Base-by-base conservation (phyloP, 1,284 basidiomycete genomes). In the Ceratobasidium sp. region DNA sequence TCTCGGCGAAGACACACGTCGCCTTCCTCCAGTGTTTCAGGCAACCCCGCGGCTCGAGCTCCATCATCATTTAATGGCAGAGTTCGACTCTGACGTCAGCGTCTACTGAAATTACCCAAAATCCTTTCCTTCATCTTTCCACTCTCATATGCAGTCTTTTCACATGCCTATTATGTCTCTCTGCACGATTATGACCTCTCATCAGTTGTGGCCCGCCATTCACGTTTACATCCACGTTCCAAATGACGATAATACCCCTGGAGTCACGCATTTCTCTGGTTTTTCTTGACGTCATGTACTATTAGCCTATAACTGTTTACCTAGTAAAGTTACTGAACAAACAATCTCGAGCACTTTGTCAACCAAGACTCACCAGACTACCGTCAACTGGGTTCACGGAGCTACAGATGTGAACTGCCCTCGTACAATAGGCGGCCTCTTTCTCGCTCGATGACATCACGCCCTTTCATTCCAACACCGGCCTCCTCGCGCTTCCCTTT, bases 381-480 rank as follows among this genome's bases (percentile, higher is more conserved):
- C 13, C 7, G 45, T 20, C 10, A 54, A 31, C 31, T 45, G 5
- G 43, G 22, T 5, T 25, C 25, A 20, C 40, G 29, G 17, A 12
- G 42, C 69, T 60, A 70, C 77, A 72, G 82, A 74, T 81, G 82
- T 54, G 84, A 83, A 78, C 86, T 82, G 72, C 89, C 81, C 74
- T 83, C 84, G 22, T 88, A 77, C 73, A 92, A 78, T 76, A 82
- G 87, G 77, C 90, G 83, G 27, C 90, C 90, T 71, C 90, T 82
- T 72, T 88, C 89, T 68, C 88, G 82, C 80, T 92, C 90, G 31
- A 92, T 77, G 68, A 88, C 87, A 68, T 77, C 79, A 76, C 86
- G 86, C 68, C 84, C 83, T 76, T 85, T 81, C 77, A 91, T 79
- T 38, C 91, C 91, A 69, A 78, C 80, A 13, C 90, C 90, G 77